phyloP scores from a whole-genome alignment of 2,329 filamentous ascomycete genomes.

The Xylariomycetidae sp. region DNA sequence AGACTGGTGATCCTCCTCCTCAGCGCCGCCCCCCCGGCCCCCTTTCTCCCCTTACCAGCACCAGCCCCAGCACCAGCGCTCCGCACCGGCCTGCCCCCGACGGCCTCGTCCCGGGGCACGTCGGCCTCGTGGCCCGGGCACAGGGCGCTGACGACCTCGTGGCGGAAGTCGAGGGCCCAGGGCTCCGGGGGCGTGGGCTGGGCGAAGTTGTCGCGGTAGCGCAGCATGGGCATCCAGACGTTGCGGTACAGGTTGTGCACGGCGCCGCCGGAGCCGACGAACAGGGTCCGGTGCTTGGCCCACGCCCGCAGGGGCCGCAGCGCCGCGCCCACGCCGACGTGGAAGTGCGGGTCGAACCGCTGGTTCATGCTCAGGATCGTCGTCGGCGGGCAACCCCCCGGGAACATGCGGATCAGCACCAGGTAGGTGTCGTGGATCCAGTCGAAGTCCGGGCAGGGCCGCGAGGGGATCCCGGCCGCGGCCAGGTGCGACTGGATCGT shows the following conservation, averaged over 20 bases:
- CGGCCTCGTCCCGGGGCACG: conserved; percentile 8
- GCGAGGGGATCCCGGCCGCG: conserved; percentile 48
- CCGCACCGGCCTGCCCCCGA: conserved; percentile 1
- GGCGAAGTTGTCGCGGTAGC: conserved; percentile 59
- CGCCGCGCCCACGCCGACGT: conserved; percentile 50
- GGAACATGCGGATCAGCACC: conserved; percentile 67
- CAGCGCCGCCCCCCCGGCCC: conserved; percentile 44
- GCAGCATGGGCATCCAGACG: conserved; percentile 59
- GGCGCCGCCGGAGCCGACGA: conserved; percentile 57
- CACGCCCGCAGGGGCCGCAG: conserved; percentile 50
- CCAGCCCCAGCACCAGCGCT: conserved; percentile 38
- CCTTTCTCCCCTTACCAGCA: conserved; percentile 9
- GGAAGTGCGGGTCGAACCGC: conserved; percentile 36
- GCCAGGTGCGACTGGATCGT: conserved; percentile 46
- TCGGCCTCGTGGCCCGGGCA: conserved; percentile 33
- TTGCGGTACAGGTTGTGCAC: conserved; percentile 70
- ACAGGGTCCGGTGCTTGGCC: conserved; percentile 45
- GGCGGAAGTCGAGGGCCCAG: conserved; percentile 61
- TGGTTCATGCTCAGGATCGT: conserved; percentile 44
- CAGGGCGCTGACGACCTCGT: conserved; percentile 58
- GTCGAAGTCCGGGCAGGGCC: conserved; percentile 52
- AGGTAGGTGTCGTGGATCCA: conserved; percentile 72
- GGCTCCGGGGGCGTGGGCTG: conserved; percentile 53
- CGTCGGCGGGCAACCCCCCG: conserved; percentile 58
- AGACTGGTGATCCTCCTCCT: conserved; percentile 52